Conservation (phyloP, 495 filamentous ascomycete species). For the Tuber aestivum region DNA sequence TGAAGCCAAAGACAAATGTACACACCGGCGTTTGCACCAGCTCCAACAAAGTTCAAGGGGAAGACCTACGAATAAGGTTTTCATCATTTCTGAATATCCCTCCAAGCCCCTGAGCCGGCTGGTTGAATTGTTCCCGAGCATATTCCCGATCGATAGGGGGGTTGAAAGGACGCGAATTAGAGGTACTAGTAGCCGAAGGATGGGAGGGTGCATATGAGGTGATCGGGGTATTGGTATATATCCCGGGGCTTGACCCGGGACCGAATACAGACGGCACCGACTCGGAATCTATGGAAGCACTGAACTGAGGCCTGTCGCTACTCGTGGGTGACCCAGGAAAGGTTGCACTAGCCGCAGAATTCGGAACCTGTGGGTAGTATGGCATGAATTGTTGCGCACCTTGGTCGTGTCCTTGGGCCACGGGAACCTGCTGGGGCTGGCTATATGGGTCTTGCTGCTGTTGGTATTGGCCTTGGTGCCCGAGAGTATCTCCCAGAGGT, state of each 20-base stretch:
- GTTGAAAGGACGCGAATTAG: slow-evolving; percentile 30
- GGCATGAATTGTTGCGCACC: slow-evolving; percentile 23
- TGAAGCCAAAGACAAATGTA: slow-evolving; percentile 23
- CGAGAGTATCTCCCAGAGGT: slow-evolving; percentile 16
- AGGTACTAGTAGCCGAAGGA: background rate
- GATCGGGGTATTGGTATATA: slow-evolving; percentile 6
- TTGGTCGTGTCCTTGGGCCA: slow-evolving; percentile 20
- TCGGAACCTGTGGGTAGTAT: slow-evolving; percentile 29
- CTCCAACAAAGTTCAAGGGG: slow-evolving; percentile 30
- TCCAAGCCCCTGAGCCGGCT: slow-evolving; percentile 21
- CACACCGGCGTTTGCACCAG: slow-evolving; percentile 1
- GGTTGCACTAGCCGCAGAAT: slow-evolving; percentile 13
- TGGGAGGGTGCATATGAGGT: slow-evolving; percentile 13
- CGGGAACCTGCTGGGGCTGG: slow-evolving; percentile 15
- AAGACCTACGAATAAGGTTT: slow-evolving; percentile 39
- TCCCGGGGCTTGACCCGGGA: slow-evolving; percentile 18
- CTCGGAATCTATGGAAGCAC: slow-evolving; percentile 17
- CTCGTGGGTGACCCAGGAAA: slow-evolving; percentile 22
- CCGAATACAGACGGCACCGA: slow-evolving; percentile 26
- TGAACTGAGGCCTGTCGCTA: slow-evolving; percentile 16
- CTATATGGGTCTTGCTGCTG: slow-evolving; percentile 20
- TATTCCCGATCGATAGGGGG: slow-evolving; percentile 33
- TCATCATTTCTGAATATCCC: slow-evolving; percentile 21
- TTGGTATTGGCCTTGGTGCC: slow-evolving; percentile 23
- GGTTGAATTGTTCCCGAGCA: slow-evolving; percentile 23